A percentile compares a stretch with the other conserved stretches of the same genome.
phyloP scores from a whole-genome alignment of 78 protist genomes.

The Dictyostelium firmibasis region DNA sequence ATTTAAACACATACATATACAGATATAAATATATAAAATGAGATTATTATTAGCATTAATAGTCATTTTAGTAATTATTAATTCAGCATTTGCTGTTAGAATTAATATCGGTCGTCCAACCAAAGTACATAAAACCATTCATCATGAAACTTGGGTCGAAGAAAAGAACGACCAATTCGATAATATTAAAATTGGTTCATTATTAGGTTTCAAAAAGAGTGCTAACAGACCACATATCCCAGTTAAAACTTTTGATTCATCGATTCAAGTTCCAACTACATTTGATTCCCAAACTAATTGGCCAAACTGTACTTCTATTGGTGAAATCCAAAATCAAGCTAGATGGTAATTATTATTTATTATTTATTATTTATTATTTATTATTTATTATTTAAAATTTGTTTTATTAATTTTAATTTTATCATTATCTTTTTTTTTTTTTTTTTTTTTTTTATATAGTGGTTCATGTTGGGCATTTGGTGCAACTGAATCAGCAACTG shows the following conservation, averaged over 20 bases:
- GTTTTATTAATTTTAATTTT: no score
- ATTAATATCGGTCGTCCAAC: background rate
- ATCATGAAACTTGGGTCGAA: slow-evolving; percentile 46
- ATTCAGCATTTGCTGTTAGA: background rate
- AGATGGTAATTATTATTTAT: background rate
- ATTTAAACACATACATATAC: no score
- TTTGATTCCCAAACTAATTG: slow-evolving; percentile 29
- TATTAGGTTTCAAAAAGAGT: slow-evolving; percentile 37
- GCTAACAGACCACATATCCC: background rate
- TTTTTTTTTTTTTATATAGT: background rate
- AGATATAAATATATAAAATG: no score
- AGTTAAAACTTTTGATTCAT: background rate
- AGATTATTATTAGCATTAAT: no score
- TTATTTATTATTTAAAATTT: background rate
- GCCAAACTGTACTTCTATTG: slow-evolving; percentile 60
- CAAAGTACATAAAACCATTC: background rate
- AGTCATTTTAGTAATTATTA: background rate
- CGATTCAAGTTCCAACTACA: background rate
- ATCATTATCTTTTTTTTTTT: no score
- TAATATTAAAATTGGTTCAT: background rate
- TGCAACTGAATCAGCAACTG: slow-evolving; percentile 26
- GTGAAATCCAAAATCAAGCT: slow-evolving; percentile 76
- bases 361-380: background rate
- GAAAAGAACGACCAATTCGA: background rate
- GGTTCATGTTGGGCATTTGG: slow-evolving; percentile 47